phyloP scores from a whole-genome alignment of 345 rosid species.

The Erucastrum elatum region DNA sequence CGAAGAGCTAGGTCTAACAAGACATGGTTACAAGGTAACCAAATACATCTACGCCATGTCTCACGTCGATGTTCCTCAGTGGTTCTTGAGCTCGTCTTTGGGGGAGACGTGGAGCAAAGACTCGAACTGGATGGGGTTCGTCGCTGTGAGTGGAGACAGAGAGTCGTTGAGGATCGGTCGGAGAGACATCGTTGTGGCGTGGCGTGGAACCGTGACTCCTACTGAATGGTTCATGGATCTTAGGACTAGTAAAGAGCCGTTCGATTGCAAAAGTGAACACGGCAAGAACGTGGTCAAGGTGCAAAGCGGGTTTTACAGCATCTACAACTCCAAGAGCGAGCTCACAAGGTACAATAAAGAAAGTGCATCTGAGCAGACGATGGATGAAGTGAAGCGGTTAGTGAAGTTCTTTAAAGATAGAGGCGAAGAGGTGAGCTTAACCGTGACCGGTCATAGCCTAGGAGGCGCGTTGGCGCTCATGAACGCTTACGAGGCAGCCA shows the following conservation, averaged over 20 bases:
- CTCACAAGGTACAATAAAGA: slow-evolving; percentile 50
- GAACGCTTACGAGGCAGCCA: slow-evolving; percentile 56
- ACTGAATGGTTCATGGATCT: slow-evolving; percentile 62
- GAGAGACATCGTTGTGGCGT: slow-evolving; percentile 62
- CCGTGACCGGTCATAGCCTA: slow-evolving; percentile 58
- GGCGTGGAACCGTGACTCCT: slow-evolving; percentile 72
- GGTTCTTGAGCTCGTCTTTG: slow-evolving; percentile 49
- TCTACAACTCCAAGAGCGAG: slow-evolving; percentile 58
- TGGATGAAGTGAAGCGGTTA: slow-evolving; percentile 50
- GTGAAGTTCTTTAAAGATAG: slow-evolving; percentile 39
- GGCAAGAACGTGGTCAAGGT: slow-evolving; percentile 46
- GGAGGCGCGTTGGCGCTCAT: slow-evolving; percentile 68
- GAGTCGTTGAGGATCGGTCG: slow-evolving; percentile 52
- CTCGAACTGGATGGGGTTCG: slow-evolving; percentile 73
- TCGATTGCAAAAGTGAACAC: slow-evolving; percentile 26
- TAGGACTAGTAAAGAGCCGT: slow-evolving; percentile 41
- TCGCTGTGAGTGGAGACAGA: slow-evolving; percentile 52
- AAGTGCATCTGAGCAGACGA: slow-evolving; percentile 63
- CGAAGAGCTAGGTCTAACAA: slow-evolving; percentile 48
- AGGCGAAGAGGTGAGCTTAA: slow-evolving; percentile 59
- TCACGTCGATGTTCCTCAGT: slow-evolving; percentile 56
- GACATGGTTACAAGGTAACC: slow-evolving; percentile 56
- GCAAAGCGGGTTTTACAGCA: slow-evolving; percentile 52
- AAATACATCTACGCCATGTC: slow-evolving; percentile 70
- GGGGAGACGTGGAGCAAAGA: slow-evolving; percentile 71